Evolutionary conservation across 257 asterid species (phyloP), one percentile per base, ranked within the genome.

Genomic region (Plantago major): DNA sequence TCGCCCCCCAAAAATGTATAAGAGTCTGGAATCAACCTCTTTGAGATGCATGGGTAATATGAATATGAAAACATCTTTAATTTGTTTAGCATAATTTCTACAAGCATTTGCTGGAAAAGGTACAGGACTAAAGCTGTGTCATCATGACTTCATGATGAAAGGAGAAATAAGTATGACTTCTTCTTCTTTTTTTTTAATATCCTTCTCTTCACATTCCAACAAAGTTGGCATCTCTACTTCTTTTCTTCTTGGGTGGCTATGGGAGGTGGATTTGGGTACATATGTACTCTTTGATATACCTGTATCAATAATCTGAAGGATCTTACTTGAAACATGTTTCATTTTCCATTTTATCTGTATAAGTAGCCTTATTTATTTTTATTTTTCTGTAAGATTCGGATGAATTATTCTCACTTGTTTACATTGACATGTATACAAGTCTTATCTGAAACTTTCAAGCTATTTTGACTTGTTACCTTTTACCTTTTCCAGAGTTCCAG

Each of bases 401-500:
- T 52, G 26, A 52, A 56, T 9, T 47, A 26, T 6, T 49, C 16
- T 7, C 55, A 42, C 30, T 45, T 63, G 33, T 55, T 47, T 65
- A 44, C 42, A 28, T 16, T 26, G 49, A 42, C 17, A n/a, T 56
- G 37, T 30, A 60, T 70, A 10, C 48, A 55, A 38, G 26, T 28
- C 40, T 28, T 0, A 64, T 33, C 37, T 44, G 13, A 19, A 33
- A 46, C 62, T 14, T 65, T 53, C 40, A 11, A 17, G 44, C 11
- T 17, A 30, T 64, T 10, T 62, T n/a, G n/a, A n/a, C 61, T 63
- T 46, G 74, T 44, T 54, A 60, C 59, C 55, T 67, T 13, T 66
- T 67, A 44, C 43, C 37, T 26, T 59, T 78, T 76, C 22, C 95
- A 92, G 99, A 76, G 76, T 72, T 92, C 99, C 63, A 84, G 99